Evolutionary conservation across 2,329 filamentous ascomycete genomes (phyloP), one percentile per base, ranked within the genome.

Genomic region (Pseudovirgaria hyperparasitica): DNA sequence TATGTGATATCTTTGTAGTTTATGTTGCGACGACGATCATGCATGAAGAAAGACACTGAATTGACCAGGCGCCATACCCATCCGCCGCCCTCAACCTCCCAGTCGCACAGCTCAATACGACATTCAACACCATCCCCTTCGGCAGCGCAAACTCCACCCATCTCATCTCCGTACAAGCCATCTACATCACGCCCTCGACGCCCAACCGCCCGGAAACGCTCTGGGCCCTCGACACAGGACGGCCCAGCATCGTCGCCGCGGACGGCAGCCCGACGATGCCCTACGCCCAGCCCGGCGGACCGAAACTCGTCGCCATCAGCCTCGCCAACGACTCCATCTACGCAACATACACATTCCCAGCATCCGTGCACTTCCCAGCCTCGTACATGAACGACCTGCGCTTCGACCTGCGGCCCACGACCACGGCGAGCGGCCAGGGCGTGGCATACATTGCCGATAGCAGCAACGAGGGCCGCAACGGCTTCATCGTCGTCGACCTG

Each of bases 371-470:
- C 6, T 60, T 51, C 29, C 36, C 55, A 4, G 57, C 61, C 34
- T 59, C 51, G 16, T 67, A 67, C 37, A 53, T 65, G 21, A 67
- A 67, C 39, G 63, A 67, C 31, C 51, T 67, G 12, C 60, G 64
- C 24, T 62, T 68, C 39, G 63, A 68, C 35, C 50, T 66, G 16
- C 52, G 52, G 10, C 29, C 55, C 1, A 40, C 43, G 18, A 22
- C 57, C 9, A 59, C 56, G 0, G 31, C 46, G n/a, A 53, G 50
- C 5, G 58, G 61, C 8, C 35, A 54, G 19, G 62, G 62, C 10
- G 39, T 66, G 8, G 62, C 60, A 2, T 68, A 67, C 40, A 63
- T 67, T 35, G 64, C 62, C 18, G 63, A 67, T 40, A 60, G 54
- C 29, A 59, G 53, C 30, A 39, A 46, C 25, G 57, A 63, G 42